phyloP scores from a whole-genome alignment of 805 yeast species.

The Candida pseudofarinosa region DNA sequence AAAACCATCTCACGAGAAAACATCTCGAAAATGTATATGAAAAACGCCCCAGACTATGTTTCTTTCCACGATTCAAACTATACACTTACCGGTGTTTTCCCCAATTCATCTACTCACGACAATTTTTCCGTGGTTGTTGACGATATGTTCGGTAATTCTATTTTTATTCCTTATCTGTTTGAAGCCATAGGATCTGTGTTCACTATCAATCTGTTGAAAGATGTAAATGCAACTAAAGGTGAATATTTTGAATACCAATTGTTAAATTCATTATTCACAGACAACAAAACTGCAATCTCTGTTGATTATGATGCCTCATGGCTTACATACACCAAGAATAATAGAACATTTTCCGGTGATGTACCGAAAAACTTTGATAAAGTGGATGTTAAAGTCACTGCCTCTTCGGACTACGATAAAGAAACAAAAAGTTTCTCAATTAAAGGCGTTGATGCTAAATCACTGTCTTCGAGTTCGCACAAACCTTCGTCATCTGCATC shows the following conservation, averaged over 20 bases:
- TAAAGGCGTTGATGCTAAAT: slow-evolving; percentile 40
- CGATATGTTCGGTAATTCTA: slow-evolving; percentile 59
- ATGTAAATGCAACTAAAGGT: slow-evolving; percentile 67
- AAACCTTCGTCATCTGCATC: slow-evolving; percentile 24
- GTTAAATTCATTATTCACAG: slow-evolving; percentile 53
- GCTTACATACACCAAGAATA: slow-evolving; percentile 59
- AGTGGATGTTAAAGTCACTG: slow-evolving; percentile 24
- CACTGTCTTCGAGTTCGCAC: slow-evolving; percentile 18
- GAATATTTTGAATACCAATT: slow-evolving; percentile 55
- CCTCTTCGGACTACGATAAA: slow-evolving; percentile 22
- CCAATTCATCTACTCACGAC: slow-evolving; percentile 37
- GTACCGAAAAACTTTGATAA: slow-evolving; percentile 38
- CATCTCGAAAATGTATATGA: slow-evolving; percentile 50
- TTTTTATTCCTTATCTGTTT: slow-evolving; percentile 54
- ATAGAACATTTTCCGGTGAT: slow-evolving; percentile 64
- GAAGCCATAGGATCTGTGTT: slow-evolving; percentile 54
- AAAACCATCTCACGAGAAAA: slow-evolving; percentile 42
- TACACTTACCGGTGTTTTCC: slow-evolving; percentile 54
- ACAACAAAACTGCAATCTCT: slow-evolving; percentile 46
- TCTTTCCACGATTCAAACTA: slow-evolving; percentile 34
- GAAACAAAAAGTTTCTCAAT: slow-evolving; percentile 46
- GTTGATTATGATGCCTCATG: slow-evolving; percentile 50
- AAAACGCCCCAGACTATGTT: slow-evolving; percentile 61
- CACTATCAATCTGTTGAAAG: slow-evolving; percentile 47
- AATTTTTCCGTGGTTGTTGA: slow-evolving; percentile 52